Evolutionary conservation across 1,284 basidiomycete genomes (phyloP), one percentile per base, ranked within the genome.

Genomic region (Fistulinella staudtii): DNA sequence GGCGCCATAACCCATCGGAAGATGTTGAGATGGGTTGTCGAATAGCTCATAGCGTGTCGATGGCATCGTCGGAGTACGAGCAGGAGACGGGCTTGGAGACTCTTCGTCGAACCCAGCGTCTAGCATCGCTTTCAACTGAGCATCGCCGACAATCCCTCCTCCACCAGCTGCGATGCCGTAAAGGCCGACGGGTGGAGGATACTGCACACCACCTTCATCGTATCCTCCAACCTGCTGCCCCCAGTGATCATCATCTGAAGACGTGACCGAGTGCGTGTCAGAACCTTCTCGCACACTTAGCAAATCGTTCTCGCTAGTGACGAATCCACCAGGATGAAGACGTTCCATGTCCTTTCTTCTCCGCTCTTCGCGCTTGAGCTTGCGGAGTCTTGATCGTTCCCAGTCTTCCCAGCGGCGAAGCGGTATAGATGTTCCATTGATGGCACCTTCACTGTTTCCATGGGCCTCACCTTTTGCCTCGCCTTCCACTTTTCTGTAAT

Each of bases 371-470:
- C 96, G 83, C 53, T 81, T 84, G 34, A 93, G 57, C 69, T 98
- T 98, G 49, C 94, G 87, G 41, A 98, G 73, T 27, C 95, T 79
- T n/a, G 91, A 95, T 30, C 93, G 82, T 66, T 99, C 96, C 96
- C 96, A 99, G 60, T 99, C 96, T 68, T 99, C 94, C 96, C 96
- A 99, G 45, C 94, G 77, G 29, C 96, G 82, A 59, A 98, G 70
- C 0, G 96, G 93, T 21, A 99, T 82, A 0, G 77, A 79, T 33
- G 74, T 69, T 1, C 77, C 82, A 36, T 77, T 73, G 34, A 74
- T 71, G 5, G 70, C 71, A n/a, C 70, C 75, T 38, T 75, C 79
- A 24, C 82, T 82, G 15, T 76, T 79, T 20, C 80, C 89, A 58
- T 96, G 93, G 8, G 79, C 85, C 52, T 82, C 79, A 37, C 74